Base-by-base conservation (phyloP, 1,284 basidiomycete genomes). In the Naganishia sp. region DNA sequence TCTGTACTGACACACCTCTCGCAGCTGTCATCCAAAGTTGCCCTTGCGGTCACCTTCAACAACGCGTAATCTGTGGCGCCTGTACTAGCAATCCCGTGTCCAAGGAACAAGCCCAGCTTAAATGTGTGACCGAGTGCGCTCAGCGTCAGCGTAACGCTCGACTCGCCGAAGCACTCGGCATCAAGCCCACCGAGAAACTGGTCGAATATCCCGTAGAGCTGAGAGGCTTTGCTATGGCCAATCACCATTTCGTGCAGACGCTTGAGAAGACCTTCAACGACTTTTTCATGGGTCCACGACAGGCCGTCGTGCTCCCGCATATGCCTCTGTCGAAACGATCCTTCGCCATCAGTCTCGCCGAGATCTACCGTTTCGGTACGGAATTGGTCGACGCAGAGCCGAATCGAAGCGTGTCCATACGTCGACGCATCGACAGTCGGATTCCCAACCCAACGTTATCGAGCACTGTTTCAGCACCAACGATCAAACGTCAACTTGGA, bases 321-420 rank as follows among this genome's bases (percentile, higher is more conserved):
- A 94, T 90, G 90, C 88, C 90, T 6, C 82, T 82, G 18, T 84
- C 87, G 16, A 85, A 88, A 64, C 84, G 91, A 56, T 88, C 88
- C 70, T 92, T 94, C 74, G 90, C 92, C 13, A 85, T 74, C 36
- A 70, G 88, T 84, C 84, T 93, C 33, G 90, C 90, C 2, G 80
- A 83, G 25, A 80, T 88, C 2, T 94, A 94, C 75, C 83, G 89
- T n/a, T 86, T 93, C 75, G 88, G 89, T 70, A 86, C 87, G 0
- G 86, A 89, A 72, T 86, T 92, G 82, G 85, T 94, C 25, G 92
- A 94, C 75, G 88, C 88, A 72, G 92, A 93, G 72, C 92, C 92
- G 0, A 83, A 90, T 74, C 82, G 84, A 45, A 82, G 90, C 70
- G 89, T 94, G 1, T 88, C 91, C 75, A 85, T 94, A 60, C 82